A percentile compares a stretch with the other conserved stretches of the same genome.
phyloP scores from a whole-genome alignment of 75 land plant genomes.

The Cunninghamia lanceolata region DNA sequence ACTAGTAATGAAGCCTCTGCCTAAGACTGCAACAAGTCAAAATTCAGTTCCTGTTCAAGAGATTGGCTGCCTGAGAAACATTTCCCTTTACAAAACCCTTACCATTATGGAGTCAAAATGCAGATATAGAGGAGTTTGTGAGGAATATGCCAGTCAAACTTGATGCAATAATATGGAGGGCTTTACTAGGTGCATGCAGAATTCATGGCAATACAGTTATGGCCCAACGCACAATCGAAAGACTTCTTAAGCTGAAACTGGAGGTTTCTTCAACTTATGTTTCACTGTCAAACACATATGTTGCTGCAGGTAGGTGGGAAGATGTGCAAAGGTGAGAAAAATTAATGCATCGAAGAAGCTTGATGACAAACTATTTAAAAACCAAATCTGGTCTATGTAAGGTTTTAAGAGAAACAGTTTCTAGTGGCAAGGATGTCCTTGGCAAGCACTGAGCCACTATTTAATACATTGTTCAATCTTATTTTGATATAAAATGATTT shows the following conservation, averaged over 20 bases:
- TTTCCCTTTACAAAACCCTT: too few relatives aligned
- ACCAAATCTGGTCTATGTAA: neutral
- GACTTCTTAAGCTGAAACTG: neutral
- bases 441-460: neutral
- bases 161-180: conserved; percentile 34
- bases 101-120: too few relatives aligned
- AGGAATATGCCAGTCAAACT: conserved; percentile 24
- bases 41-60: too few relatives aligned
- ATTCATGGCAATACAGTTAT: conserved; percentile 12
- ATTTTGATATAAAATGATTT: too few relatives aligned
- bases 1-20: too few relatives aligned
- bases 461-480: neutral
- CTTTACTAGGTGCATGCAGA: conserved; percentile 46
- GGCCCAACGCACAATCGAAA: neutral
- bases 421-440: neutral
- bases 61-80: too few relatives aligned
- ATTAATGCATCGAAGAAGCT: neutral
- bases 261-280: conserved; percentile 1
- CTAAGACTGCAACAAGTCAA: too few relatives aligned
- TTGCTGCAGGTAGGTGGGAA: neutral
- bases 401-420: neutral
- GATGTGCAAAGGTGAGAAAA: neutral
- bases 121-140: conserved; percentile 24
- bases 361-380: neutral
- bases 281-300: neutral